Evolutionary conservation across 345 rosid genomes (phyloP).

Genomic region (Moringa oleifera): DNA sequence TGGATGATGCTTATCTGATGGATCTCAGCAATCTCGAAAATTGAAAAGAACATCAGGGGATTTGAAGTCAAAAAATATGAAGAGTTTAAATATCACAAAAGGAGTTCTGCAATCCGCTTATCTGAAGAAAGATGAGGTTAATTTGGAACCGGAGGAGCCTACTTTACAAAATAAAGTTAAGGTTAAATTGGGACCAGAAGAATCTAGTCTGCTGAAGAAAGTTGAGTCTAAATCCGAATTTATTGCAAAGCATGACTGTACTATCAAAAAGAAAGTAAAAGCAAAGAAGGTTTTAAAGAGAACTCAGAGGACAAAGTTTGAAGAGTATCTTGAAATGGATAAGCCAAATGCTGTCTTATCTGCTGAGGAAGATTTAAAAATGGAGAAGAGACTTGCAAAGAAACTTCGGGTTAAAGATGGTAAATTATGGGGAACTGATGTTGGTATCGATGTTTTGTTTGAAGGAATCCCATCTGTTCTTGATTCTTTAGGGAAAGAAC

Average conservation of each 20-base stretch:
- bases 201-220: slow-evolving; percentile 2
- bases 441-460: slow-evolving; percentile 47
- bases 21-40: slow-evolving; percentile 40
- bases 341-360: slow-evolving; percentile 17
- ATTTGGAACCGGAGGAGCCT: background rate
- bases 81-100: slow-evolving; percentile 13
- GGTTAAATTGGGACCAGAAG: slow-evolving; percentile 1
- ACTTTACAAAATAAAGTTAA: background rate
- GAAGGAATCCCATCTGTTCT: slow-evolving; percentile 41
- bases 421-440: slow-evolving; percentile 60
- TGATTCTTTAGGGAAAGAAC: slow-evolving; percentile 32
- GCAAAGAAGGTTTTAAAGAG: slow-evolving; percentile 31
- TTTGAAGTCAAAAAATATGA: slow-evolving; percentile 6
- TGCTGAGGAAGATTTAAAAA: slow-evolving; percentile 48
- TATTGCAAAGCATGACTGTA: slow-evolving; percentile 8
- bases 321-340: slow-evolving; percentile 66
- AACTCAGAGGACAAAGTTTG: slow-evolving; percentile 55
- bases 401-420: slow-evolving; percentile 76
- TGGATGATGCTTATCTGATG: slow-evolving; percentile 8
- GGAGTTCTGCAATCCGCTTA: slow-evolving; percentile 6
- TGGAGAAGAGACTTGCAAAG: slow-evolving; percentile 84
- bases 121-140: background rate
- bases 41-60: slow-evolving; percentile 19
- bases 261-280: slow-evolving; percentile 24
- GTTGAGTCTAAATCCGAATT: background rate